These are phyloP conservation scores for Hylodesmum podocarpum DNA, from an alignment of 306 rosid genomes.

Conservation along the genomic window DNA sequence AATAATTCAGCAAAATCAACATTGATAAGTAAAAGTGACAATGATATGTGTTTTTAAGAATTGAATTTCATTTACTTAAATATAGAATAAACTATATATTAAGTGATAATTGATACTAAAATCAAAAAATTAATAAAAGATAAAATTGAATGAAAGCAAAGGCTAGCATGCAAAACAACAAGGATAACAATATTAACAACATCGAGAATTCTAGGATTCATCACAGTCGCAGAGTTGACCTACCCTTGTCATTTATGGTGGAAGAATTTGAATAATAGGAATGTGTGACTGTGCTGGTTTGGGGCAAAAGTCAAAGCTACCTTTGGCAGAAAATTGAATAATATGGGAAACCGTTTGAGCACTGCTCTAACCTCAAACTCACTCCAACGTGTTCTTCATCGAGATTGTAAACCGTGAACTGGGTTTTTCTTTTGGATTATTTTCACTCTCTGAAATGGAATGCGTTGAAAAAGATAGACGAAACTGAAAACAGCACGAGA, in stretches of 20 bases:
- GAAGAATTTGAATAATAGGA: constrained; percentile 12
- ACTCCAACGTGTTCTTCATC: constrained; percentile 22
- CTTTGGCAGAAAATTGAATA: not conserved
- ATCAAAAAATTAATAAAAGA: no score
- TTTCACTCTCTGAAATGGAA: not conserved
- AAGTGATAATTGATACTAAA: no score
- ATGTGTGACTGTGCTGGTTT: not conserved
- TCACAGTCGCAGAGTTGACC: constrained; percentile 61
- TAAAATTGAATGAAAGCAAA: not conserved
- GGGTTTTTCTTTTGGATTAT: not conserved
- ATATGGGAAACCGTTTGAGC: not conserved
- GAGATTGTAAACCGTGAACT: not conserved
- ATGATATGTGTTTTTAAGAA: no score
- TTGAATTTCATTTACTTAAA: no score
- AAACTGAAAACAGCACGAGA: not conserved
- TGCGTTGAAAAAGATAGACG: not conserved
- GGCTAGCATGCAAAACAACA: not conserved
- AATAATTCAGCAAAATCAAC: no score
- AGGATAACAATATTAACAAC: not conserved
- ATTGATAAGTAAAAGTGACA: no score
- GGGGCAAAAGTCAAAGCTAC: constrained; percentile 35
- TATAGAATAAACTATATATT: no score
- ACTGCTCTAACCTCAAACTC: constrained; percentile 14
- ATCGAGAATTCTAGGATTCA: constrained; percentile 44
- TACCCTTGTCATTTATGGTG: constrained; percentile 39